phyloP scores from a whole-genome alignment of 179 eudicot genomes.

The Spinacia oleracea region DNA sequence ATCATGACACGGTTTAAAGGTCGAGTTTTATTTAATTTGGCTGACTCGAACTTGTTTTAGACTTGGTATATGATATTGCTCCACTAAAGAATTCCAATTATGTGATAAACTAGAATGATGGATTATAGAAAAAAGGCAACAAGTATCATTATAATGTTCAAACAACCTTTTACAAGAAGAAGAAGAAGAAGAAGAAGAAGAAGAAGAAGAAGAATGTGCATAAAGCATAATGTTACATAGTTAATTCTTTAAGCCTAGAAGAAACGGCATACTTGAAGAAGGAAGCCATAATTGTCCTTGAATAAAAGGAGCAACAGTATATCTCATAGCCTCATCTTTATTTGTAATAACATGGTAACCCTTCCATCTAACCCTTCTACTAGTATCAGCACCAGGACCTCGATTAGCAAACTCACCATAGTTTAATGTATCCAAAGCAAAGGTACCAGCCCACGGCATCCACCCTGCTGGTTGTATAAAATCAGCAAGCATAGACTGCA shows the following conservation, averaged over 20 bases:
- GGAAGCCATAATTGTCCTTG: constrained; percentile 49
- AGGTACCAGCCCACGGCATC: constrained; percentile 53
- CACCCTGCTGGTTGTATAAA: constrained; percentile 65
- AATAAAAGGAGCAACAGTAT: constrained; percentile 40
- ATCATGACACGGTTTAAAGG: too few relatives aligned
- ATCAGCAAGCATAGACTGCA: constrained; percentile 60
- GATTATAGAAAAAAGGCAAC: neutral
- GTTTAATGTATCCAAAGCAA: constrained; percentile 34
- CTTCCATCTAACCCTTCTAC: constrained; percentile 43
- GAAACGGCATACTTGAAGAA: constrained; percentile 35
- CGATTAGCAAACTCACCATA: constrained; percentile 52
- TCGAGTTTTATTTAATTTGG: too few relatives aligned
- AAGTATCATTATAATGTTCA: neutral
- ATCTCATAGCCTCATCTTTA: constrained; percentile 38
- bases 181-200: too few relatives aligned
- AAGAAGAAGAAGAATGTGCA: too few relatives aligned
- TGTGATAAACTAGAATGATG: neutral
- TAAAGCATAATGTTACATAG: too few relatives aligned
- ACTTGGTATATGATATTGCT: too few relatives aligned
- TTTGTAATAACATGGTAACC: constrained; percentile 38
- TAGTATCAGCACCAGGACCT: constrained; percentile 51
- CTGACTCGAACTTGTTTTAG: too few relatives aligned
- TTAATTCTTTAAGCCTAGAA: constrained; percentile 35
- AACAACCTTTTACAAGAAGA: neutral
- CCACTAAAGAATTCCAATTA: too few relatives aligned